Base-by-base conservation (phyloP, 305 asterid species). In the Solanum hybrid region DNA sequence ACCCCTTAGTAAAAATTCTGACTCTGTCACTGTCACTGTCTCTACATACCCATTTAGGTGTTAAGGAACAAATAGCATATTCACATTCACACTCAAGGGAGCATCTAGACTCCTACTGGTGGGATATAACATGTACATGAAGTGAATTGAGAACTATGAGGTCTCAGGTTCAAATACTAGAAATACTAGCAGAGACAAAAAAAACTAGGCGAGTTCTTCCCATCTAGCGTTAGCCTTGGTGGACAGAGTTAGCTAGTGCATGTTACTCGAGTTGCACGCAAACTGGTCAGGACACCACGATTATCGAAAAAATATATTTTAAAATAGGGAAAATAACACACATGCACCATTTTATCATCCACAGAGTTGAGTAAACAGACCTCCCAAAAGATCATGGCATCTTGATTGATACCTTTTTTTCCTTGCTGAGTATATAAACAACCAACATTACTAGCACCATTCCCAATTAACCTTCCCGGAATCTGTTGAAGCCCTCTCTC, bases 371-470 rank as follows among this genome's bases (percentile, higher is more conserved):
- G 56, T 75, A 5, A 92, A 92, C 95, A 85, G 78, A 96, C 99
- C 99, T 97, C 99, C 99, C 99, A 97, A 90, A 95, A 87, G 91
- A 96, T 91, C 99, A 97, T 97, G 86, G 99, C 97, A 75, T 97
- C 99, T 88, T 97, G 99, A 92, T 96, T 97, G 79, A 97, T 93
- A 31, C 99, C 99, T 92, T 97, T 97, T 94, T 93, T 96, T 87
- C 99, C 99, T 89, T 97, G 99, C 92, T 95, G 97, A 71, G 98
- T 95, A 93, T 95, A 94, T 92, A 97, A 93, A 91, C 99, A 91
- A 72, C 97, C 94, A 91, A 95, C 81, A 89, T 90, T 90, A 89
- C 93, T 94, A 7, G 95, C 92, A 90, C 99, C 99, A 92, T 94
- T 96, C 5, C 94, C 93, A 27, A 93, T 90, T 88, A 96, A 86